phyloP scores from a whole-genome alignment of 169 alveolate genomes.

The Eimeria tenella region DNA sequence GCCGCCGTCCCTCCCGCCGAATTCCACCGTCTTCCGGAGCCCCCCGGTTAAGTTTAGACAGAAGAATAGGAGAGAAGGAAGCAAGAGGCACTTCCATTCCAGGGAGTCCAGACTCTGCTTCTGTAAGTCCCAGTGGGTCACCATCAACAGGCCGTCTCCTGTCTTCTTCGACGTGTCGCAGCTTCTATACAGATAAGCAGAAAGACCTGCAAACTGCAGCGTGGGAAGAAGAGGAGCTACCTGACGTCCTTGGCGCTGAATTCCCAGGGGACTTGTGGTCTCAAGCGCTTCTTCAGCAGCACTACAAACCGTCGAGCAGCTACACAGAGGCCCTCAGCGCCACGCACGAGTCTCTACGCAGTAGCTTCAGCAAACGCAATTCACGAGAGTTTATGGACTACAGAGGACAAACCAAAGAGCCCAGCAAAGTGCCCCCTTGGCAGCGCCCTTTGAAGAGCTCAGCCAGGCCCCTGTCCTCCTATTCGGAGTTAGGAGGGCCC shows the following conservation, averaged over 20 bases:
- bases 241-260: background rate
- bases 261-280: background rate
- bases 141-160: too few relatives aligned
- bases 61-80: too few relatives aligned
- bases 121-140: too few relatives aligned
- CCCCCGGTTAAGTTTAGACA: too few relatives aligned
- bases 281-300: background rate
- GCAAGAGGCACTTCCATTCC: too few relatives aligned
- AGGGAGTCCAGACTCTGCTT: too few relatives aligned
- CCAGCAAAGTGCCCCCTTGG: conserved; percentile 18
- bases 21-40: too few relatives aligned
- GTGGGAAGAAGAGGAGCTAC: background rate
- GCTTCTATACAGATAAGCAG: too few relatives aligned
- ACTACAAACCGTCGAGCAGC: background rate
- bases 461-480: background rate
- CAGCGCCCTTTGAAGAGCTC: conserved; percentile 38
- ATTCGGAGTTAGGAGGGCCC: background rate
- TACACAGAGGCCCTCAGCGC: background rate
- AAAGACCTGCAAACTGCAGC: background rate
- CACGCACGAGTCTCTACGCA: background rate
- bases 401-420: background rate
- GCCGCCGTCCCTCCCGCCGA: too few relatives aligned
- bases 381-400: background rate
- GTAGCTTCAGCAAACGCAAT: background rate
- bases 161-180: too few relatives aligned